Evolutionary conservation across 1,139 yeast genomes (phyloP).

Genomic region (Meyerozyma guilliermondii): DNA sequence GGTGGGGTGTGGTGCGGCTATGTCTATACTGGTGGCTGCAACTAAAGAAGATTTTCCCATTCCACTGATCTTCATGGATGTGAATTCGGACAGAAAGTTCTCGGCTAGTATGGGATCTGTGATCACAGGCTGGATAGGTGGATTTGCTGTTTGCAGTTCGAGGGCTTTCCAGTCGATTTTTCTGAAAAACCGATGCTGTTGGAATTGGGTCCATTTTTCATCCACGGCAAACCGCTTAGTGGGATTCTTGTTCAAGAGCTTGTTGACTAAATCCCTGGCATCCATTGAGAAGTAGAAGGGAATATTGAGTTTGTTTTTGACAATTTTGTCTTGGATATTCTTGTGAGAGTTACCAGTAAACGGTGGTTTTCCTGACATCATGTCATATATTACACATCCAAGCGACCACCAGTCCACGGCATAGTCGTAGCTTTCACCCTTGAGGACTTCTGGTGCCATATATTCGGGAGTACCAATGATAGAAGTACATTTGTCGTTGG

Average conservation of each 20-base stretch:
- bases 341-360: conserved; percentile 12
- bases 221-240: conserved; percentile 11
- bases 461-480: conserved; percentile 21
- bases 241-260: conserved; percentile 11
- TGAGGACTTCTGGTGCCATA: conserved; percentile 34
- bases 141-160: conserved; percentile 17
- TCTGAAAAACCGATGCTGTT: conserved; percentile 26
- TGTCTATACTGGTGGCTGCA: conserved; percentile 6
- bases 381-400: conserved; percentile 24
- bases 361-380: conserved; percentile 15
- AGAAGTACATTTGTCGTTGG: conserved; percentile 9
- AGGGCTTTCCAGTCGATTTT: conserved; percentile 25
- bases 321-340: conserved; percentile 10
- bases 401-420: conserved; percentile 37
- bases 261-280: conserved; percentile 10
- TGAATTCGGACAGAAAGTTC: conserved; percentile 28
- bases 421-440: conserved; percentile 27
- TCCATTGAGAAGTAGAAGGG: conserved; percentile 12
- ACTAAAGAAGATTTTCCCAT: conserved; percentile 14
- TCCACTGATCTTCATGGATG: conserved; percentile 20
- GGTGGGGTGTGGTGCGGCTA: conserved; percentile 7
- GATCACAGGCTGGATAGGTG: conserved; percentile 30
- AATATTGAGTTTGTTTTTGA: conserved; percentile 8
- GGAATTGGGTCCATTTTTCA: conserved; percentile 15
- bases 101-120: conserved; percentile 32